A percentile compares a stretch with the other conserved stretches of the same genome.
These are phyloP conservation scores for Erodium moschatum DNA, from an alignment of 441 rosid genomes.

Conservation along the genomic window DNA sequence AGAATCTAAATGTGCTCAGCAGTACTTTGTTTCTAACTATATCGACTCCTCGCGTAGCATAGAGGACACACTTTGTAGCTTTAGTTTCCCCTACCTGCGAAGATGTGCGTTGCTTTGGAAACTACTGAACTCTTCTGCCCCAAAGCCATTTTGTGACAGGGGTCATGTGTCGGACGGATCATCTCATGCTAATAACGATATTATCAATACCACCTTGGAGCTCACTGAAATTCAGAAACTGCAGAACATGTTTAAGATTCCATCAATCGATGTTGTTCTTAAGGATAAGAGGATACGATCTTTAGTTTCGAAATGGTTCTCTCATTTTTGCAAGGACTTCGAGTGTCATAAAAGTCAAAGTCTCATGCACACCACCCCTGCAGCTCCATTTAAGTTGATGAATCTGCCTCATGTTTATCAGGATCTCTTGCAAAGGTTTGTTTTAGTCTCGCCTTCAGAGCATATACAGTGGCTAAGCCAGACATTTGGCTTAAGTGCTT, in stretches of 20 bases:
- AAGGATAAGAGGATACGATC: constrained; percentile 48
- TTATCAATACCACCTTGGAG: constrained; percentile 40
- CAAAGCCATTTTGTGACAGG: constrained; percentile 44
- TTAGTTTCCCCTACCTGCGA: constrained; percentile 78
- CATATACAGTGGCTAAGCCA: too few species aligned
- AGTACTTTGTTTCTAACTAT: constrained; percentile 45
- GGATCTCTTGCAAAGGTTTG: constrained; percentile 83
- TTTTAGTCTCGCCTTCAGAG: constrained; percentile 17
- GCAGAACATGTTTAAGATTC: constrained; percentile 73
- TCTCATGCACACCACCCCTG: constrained; percentile 45
- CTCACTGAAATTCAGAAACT: constrained; percentile 52
- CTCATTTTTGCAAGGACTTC: constrained; percentile 50
- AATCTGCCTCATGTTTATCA: constrained; percentile 76
- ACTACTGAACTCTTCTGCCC: constrained; percentile 49
- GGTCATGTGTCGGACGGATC: constrained; percentile 31
- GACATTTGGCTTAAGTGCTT: too few species aligned
- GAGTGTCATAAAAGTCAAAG: constrained; percentile 29
- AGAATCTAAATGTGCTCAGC: constrained; percentile 41
- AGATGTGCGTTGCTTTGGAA: constrained; percentile 92
- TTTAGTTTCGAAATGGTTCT: constrained; percentile 53
- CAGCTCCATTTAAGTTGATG: constrained; percentile 80
- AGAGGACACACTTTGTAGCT: constrained; percentile 45
- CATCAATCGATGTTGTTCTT: constrained; percentile 47
- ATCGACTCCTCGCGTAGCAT: constrained; percentile 43
- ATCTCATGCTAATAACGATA: constrained; percentile 27